A percentile compares a stretch with the other conserved stretches of the same genome.
Conservation (phyloP, 805 yeast species). For the Metschnikowia kofuensis region DNA sequence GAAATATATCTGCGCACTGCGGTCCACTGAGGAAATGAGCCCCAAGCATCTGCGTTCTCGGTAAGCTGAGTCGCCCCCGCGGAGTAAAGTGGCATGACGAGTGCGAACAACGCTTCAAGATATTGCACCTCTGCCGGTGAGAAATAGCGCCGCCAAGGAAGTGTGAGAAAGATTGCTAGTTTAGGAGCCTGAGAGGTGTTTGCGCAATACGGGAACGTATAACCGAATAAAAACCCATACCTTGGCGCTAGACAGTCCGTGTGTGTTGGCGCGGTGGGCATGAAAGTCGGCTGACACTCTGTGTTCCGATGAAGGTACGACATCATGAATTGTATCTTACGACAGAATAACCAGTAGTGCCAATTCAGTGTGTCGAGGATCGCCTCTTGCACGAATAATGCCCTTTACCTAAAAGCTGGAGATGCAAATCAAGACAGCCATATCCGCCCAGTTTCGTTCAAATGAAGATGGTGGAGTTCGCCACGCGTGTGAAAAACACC, state of each 20-base stretch:
- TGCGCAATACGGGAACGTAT: background rate
- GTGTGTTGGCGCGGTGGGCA: background rate
- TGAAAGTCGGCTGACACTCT: background rate
- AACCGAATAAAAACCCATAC: background rate
- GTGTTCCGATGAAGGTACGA: background rate
- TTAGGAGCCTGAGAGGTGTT: background rate
- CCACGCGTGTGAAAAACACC: background rate
- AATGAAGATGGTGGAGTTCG: background rate
- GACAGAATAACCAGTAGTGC: background rate
- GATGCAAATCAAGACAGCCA: background rate
- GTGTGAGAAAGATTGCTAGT: background rate
- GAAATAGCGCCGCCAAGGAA: background rate
- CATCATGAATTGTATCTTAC: background rate
- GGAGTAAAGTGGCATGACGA: background rate
- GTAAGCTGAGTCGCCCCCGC: background rate
- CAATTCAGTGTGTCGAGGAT: background rate
- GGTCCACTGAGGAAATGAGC: background rate
- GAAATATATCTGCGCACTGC: background rate
- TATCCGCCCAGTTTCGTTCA: background rate
- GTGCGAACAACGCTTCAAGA: background rate
- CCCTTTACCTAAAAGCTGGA: slow-evolving; percentile 1
- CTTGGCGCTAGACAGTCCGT: background rate
- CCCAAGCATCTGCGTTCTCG: background rate
- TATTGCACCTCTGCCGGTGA: background rate
- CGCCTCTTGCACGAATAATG: background rate